Evolutionary conservation across 2,329 filamentous ascomycete species (phyloP), one percentile per base, ranked within the genome.

Genomic region (Colletotrichum scovillei): DNA sequence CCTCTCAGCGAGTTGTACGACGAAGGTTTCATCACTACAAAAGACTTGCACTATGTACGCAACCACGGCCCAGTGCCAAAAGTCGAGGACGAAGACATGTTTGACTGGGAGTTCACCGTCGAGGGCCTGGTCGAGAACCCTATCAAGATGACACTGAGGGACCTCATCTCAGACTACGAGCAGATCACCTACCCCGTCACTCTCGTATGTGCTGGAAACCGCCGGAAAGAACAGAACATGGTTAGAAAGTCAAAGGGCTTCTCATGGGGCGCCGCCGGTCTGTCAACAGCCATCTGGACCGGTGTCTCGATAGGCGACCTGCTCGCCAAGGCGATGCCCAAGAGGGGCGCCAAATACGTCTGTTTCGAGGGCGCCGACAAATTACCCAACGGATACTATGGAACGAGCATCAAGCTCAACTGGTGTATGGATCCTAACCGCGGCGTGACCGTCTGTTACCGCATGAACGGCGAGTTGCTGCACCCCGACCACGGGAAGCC

Each of bases 291-390:
- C 0, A 84, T 98, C 0, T 98, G 94, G 88, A 98, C 95, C 0
- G 95, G 95, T 26, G 93, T 95, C 0, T 85, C 92, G 53, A 90
- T 98, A 81, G 87, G 87, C 1, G 92, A 96, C 74, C 82, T 98
- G 4, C 86, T 98, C 19, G 87, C 86, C 71, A 87, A 86, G 74
- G 94, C 94, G 3, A 90, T 85, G 72, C 94, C 94, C 0, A 86
- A 88, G 76, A 88, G 92, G 72, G 90, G 89, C 66, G 95, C 95
- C 2, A 91, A 89, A 78, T 98, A 95, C 80, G 91, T 98, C 28
- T 97, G 94, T 81, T 97, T 98, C 87, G 95, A 97, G 81, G 95
- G 95, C 16, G 95, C 94, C 1, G 95, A 98, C 81, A 93, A 93
- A 79, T 83, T 97, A 58, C 95, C 95, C 0, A 98, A 98, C 78